Evolutionary conservation across 2,329 filamentous ascomycete genomes (phyloP).

Genomic region (Myrmaecium sp.): DNA sequence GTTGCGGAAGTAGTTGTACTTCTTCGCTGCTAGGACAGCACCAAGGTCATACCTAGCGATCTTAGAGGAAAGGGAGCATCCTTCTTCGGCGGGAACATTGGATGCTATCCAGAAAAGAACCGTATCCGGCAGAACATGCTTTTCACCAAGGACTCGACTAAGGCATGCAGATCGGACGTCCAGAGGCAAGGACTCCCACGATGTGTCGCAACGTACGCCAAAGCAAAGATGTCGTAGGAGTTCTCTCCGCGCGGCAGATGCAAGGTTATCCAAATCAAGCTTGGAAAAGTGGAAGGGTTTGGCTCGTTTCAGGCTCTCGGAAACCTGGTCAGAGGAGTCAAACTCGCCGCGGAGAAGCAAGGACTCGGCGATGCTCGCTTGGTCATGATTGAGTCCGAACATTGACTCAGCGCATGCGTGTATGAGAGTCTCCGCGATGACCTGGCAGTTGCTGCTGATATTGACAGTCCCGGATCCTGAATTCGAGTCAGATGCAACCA

Average conservation of each 20-base stretch:
- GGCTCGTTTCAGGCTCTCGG: slow-evolving; percentile 16
- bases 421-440: slow-evolving; percentile 18
- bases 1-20: slow-evolving; percentile 16
- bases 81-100: slow-evolving; percentile 25
- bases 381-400: slow-evolving; percentile 16
- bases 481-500: slow-evolving; percentile 16
- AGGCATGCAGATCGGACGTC: slow-evolving; percentile 30
- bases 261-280: slow-evolving; percentile 9
- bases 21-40: slow-evolving; percentile 19
- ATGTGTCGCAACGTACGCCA: slow-evolving; percentile 31
- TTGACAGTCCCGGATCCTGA: slow-evolving; percentile 11
- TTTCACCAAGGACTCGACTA: slow-evolving; percentile 27
- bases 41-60: slow-evolving; percentile 33
- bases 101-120: slow-evolving; percentile 28
- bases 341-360: slow-evolving; percentile 12
- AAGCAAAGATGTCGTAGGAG: slow-evolving; percentile 30
- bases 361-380: slow-evolving; percentile 17
- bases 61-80: slow-evolving; percentile 20
- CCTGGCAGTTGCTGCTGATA: slow-evolving; percentile 16
- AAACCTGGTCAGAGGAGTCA: slow-evolving; percentile 11
- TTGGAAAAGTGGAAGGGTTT: slow-evolving; percentile 12
- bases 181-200: slow-evolving; percentile 34
- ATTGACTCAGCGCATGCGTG: slow-evolving; percentile 17
- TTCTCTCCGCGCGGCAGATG: slow-evolving; percentile 22
- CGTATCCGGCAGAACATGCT: slow-evolving; percentile 21